A percentile compares a stretch with the other conserved stretches of the same genome.
phyloP scores from a whole-genome alignment of 2,329 filamentous ascomycete genomes.

The Xylariaceae sp. region DNA sequence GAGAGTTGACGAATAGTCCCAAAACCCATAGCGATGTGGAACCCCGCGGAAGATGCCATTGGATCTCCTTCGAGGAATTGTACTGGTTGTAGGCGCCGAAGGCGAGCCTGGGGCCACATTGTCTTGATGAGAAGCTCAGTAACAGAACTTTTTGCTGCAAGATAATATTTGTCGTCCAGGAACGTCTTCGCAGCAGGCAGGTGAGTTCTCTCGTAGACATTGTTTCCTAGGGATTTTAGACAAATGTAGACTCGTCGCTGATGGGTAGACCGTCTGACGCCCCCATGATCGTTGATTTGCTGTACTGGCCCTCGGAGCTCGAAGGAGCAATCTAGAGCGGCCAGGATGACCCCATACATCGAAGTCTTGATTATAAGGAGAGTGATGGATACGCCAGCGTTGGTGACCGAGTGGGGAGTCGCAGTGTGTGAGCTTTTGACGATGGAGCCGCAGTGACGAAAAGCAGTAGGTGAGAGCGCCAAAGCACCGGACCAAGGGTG shows the following conservation, averaged over 20 bases:
- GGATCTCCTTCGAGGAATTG: neutral
- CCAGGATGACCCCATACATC: neutral
- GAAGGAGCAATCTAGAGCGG: conserved; percentile 11
- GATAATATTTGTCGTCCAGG: conserved; percentile 4
- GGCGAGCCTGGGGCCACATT: no score
- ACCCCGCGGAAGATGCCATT: neutral
- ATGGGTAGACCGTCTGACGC: neutral
- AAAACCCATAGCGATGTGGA: conserved; percentile 5
- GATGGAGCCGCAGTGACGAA: conserved; percentile 14
- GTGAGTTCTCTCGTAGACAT: conserved; percentile 6
- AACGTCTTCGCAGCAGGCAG: conserved; percentile 6
- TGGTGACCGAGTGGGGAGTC: conserved; percentile 9
- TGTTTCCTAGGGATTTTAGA: neutral
- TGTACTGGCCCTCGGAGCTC: conserved; percentile 4
- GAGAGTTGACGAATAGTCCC: conserved; percentile 1
- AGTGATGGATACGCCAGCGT: conserved; percentile 11
- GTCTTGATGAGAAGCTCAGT: no score
- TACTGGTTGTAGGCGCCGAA: no score
- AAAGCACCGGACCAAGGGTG: conserved; percentile 5
- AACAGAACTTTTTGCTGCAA: no score
- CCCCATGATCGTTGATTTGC: neutral
- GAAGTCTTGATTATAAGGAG: conserved; percentile 1
- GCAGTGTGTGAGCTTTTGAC: neutral
- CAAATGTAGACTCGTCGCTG: conserved; percentile 11
- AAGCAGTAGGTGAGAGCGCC: conserved; percentile 8